Base-by-base conservation (phyloP, 2,329 filamentous ascomycete genomes). In the Ceratocystis albifundus region DNA sequence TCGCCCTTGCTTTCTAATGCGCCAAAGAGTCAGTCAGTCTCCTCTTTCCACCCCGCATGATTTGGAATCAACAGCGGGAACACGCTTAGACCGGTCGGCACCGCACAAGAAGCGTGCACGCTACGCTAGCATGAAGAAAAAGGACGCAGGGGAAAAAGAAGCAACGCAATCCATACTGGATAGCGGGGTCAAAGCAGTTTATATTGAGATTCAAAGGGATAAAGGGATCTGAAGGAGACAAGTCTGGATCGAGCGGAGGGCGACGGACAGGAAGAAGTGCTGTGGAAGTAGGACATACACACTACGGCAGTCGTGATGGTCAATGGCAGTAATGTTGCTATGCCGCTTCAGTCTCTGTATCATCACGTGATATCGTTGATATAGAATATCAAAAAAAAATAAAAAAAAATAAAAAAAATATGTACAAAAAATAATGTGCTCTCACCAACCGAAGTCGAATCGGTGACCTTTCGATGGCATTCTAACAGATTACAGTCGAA, bases 381-480 rank as follows among this genome's bases (percentile, higher is more conserved):
- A n/a, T n/a, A n/a, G n/a, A 2, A 5, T n/a, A 2, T 2, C 7
- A 8, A 1, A 28, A 36, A 57, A 62, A 25, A 36, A 55, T 55
- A 64, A 50, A 64, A 57, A 20, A 45, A 5, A n/a, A n/a, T n/a
- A 1, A 28, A 36, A 57, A 62, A 25, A 36, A 55, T 55, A 64
- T n/a, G n/a, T n/a, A n/a, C n/a, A 50, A 64, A 57, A 20, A 45
- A 5, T n/a, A n/a, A n/a, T n/a, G 46, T 57, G 61, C 20, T 67
- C 65, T 67, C 65, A 67, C 65, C 65, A 67, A 67, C 65, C 65
- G 65, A 64, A 67, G 45, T 67, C 65, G 65, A 67, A 61, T 64
- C 61, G 62, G 61, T 67, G 61, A 64, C 65, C 65, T 64, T 67
- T 67, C 65, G 65, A 66, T 66, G 44, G 57, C 65, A 63, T 28